Percentiles rank a stretch among this genome's conserved stretches.
phyloP scores from a whole-genome alignment of 2,329 filamentous ascomycete species.

The Penicillium sp. region DNA sequence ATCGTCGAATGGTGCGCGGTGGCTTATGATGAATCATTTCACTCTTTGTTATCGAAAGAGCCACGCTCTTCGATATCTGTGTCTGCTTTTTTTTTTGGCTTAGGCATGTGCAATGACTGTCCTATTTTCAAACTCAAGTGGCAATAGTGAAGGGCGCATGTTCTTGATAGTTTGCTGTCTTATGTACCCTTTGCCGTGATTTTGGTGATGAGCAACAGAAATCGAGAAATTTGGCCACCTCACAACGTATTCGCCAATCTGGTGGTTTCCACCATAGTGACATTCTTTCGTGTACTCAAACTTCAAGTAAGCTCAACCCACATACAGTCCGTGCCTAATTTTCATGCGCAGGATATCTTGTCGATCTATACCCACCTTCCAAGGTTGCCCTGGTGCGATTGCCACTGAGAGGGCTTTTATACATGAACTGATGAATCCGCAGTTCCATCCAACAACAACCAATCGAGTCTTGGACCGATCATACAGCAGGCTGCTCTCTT shows the following conservation, averaged over 20 bases:
- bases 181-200: slow-evolving; percentile 15
- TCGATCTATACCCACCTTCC: too few species aligned
- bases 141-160: not conserved
- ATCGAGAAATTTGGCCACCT: slow-evolving; percentile 50
- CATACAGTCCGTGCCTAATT: too few species aligned
- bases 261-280: not conserved
- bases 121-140: too few species aligned
- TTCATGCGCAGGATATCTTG: too few species aligned
- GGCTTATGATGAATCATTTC: slow-evolving; percentile 31
- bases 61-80: too few species aligned
- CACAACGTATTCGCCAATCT: slow-evolving; percentile 16
- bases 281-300: not conserved
- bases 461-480: too few species aligned
- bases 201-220: slow-evolving; percentile 39
- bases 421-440: too few species aligned
- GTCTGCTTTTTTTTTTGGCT: slow-evolving; percentile 5
- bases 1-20: slow-evolving; percentile 28
- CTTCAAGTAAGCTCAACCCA: not conserved
- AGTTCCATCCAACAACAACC: too few species aligned
- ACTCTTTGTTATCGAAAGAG: slow-evolving; percentile 14
- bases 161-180: not conserved
- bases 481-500: too few species aligned
- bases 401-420: too few species aligned
- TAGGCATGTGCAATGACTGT: not conserved
- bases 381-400: too few species aligned